phyloP scores from a whole-genome alignment of 106 monocot genomes.

The Vanilla planifolia region DNA sequence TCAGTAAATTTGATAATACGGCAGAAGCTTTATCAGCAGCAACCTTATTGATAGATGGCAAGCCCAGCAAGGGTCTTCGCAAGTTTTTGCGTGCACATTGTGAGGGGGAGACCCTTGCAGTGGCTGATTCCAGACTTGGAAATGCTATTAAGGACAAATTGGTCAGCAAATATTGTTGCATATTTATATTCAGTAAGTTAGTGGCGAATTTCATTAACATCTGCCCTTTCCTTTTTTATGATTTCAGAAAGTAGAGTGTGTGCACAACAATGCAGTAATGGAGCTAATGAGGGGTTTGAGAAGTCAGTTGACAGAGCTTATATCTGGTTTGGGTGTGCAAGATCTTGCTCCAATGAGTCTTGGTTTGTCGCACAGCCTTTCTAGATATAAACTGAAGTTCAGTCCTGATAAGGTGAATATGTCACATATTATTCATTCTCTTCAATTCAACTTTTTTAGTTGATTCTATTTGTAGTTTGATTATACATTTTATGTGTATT shows the following conservation, averaged over 20 bases:
- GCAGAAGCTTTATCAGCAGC: constrained; percentile 71
- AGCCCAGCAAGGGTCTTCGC: constrained; percentile 81
- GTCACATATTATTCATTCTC: background rate
- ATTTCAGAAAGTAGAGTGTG: constrained; percentile 83
- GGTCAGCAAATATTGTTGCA: constrained; percentile 23
- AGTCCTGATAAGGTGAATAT: constrained; percentile 87
- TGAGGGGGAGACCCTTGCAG: constrained; percentile 76
- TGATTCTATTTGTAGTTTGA: background rate
- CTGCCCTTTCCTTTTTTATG: background rate
- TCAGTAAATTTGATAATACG: constrained; percentile 93
- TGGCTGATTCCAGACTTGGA: constrained; percentile 95
- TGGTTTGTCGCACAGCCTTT: constrained; percentile 92
- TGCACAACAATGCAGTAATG: constrained; percentile 88
- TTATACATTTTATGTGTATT: background rate
- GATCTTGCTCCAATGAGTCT: constrained; percentile 97
- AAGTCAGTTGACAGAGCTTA: constrained; percentile 81
- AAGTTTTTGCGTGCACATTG: constrained; percentile 82
- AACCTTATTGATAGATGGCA: constrained; percentile 79
- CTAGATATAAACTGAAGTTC: constrained; percentile 94
- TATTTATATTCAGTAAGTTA: background rate
- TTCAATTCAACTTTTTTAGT: background rate
- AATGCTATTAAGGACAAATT: constrained; percentile 93
- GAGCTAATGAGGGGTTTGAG: constrained; percentile 95
- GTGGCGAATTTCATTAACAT: background rate
- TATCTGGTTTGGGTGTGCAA: constrained; percentile 76